Conservation (phyloP, 805 yeast species). For the Ogataea degrootiae region DNA sequence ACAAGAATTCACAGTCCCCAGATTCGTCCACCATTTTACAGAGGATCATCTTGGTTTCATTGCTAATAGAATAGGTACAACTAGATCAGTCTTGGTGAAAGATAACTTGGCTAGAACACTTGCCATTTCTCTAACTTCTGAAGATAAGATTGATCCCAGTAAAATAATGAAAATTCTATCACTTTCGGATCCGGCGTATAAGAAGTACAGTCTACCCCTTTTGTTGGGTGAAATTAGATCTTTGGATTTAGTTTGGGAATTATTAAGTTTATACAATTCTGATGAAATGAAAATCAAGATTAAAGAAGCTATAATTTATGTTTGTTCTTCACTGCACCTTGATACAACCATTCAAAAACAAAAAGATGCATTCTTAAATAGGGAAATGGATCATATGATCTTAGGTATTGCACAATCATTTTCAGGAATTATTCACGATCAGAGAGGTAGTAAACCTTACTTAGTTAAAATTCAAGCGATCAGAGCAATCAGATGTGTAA, state of each 20-base stretch:
- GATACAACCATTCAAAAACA: conserved; percentile 21
- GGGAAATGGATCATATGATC: conserved; percentile 51
- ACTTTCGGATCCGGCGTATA: conserved; percentile 45
- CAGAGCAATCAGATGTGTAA: conserved; percentile 66
- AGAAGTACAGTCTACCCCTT: conserved; percentile 31
- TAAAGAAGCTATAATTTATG: conserved; percentile 35
- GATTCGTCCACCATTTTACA: conserved; percentile 62
- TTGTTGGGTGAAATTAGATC: conserved; percentile 24
- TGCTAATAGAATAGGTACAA: conserved; percentile 44
- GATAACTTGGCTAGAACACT: conserved; percentile 48
- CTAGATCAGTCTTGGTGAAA: conserved; percentile 44
- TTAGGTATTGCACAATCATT: conserved; percentile 75
- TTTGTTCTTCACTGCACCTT: conserved; percentile 18
- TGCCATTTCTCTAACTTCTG: conserved; percentile 53
- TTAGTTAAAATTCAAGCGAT: conserved; percentile 68
- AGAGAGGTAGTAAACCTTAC: conserved; percentile 65
- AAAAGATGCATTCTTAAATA: conserved; percentile 31
- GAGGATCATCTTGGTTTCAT: conserved; percentile 59
- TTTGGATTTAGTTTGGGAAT: conserved; percentile 35
- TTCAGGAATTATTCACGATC: conserved; percentile 73
- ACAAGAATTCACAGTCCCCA: conserved; percentile 70
- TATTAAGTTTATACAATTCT: conserved; percentile 38
- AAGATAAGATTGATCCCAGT: conserved; percentile 40
- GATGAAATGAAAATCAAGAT: conserved; percentile 27
- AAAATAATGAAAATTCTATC: conserved; percentile 49